Evolutionary conservation across 116 monocot genomes (phyloP).

Genomic region (Iris pallida): DNA sequence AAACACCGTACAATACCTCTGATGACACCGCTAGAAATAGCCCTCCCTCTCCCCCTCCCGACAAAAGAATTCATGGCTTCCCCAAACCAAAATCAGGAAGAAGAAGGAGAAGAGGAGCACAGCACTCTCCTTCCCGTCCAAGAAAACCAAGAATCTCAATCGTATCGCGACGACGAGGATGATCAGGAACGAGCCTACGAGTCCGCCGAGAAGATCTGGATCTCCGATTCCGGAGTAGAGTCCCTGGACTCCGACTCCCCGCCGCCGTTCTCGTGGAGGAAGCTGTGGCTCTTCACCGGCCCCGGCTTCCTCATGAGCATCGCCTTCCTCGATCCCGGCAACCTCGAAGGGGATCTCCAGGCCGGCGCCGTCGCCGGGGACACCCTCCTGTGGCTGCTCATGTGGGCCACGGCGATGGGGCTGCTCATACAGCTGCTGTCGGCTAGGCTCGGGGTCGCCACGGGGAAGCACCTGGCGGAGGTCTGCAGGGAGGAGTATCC

Average conservation of each 20-base stretch:
- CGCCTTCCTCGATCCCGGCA: slow-evolving; percentile 89
- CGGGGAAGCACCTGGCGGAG: slow-evolving; percentile 86
- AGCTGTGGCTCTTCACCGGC: slow-evolving; percentile 90
- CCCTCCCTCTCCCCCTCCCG: too few relatives aligned
- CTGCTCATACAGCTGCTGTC: slow-evolving; percentile 78
- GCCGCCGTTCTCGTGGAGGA: slow-evolving; percentile 75
- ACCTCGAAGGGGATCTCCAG: slow-evolving; percentile 92
- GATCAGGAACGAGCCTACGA: slow-evolving; percentile 62
- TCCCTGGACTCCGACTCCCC: background rate
- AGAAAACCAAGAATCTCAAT: background rate
- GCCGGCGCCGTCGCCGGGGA: slow-evolving; percentile 79
- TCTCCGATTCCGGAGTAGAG: slow-evolving; percentile 12
- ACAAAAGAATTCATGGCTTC: too few relatives aligned
- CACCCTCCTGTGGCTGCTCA: slow-evolving; percentile 79
- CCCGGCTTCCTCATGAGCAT: slow-evolving; percentile 93
- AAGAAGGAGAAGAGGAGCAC: slow-evolving; percentile 1
- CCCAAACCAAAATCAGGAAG: too few relatives aligned
- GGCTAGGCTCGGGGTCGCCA: slow-evolving; percentile 76
- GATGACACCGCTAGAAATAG: too few relatives aligned
- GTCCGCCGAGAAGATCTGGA: slow-evolving; percentile 46
- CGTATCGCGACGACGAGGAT: background rate
- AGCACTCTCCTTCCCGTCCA: slow-evolving; percentile 8
- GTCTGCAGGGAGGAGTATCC: slow-evolving; percentile 88
- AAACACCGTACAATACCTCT: too few relatives aligned
- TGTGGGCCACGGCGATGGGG: slow-evolving; percentile 92